Base-by-base conservation (phyloP, 805 yeast species). In the Sungouiella thailandica region DNA sequence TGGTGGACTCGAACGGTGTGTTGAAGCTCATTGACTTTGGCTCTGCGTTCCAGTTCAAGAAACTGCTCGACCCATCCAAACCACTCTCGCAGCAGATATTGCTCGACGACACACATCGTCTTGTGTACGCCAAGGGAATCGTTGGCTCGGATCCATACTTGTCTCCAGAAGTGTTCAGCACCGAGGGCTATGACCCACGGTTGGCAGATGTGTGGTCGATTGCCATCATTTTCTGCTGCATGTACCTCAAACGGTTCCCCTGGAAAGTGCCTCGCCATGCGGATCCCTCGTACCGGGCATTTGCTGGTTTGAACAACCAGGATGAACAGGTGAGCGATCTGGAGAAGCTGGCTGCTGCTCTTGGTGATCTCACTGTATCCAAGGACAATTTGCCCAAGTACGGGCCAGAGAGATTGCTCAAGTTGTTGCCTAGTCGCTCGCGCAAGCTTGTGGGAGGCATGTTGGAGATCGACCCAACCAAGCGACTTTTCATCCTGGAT, bases 81-180 rank as follows among this genome's bases (percentile, higher is more conserved):
- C 26, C 25, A 4, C 31, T 8, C 31, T 19, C 8, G 32, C 34
- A 12, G 15, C 28, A 3, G 36, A 25, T 12, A 24, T 28, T 13
- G 36, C 29, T 52, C 10, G 78, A 72, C 43, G 76, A 73, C 34
- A 55, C 58, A 6, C 74, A 70, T 35, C 70, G 77, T 15, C 76
- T 83, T 12, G 43, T 55, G 3, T 65, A 70, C 38, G 88, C 96
- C 0, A 70, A 74, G 26, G 97, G 97, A 11, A 74, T 90, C 15
- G 95, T 90, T 9, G 98, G 98, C 11, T 83, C 95, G 2, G 98
- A 90, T 58, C 97, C 98, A 2, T 90, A 90, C 53, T 63, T 90
- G 41, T 93, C 97, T 0, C 97, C 97, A 0, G 98, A 90, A 57
- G 89, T 90, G 27, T 70, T 90, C 36, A 31, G 17, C 11, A 34